Evolutionary conservation across 495 filamentous ascomycete genomes (phyloP).

Genomic region (Hyphodiscus hymeniophilus): DNA sequence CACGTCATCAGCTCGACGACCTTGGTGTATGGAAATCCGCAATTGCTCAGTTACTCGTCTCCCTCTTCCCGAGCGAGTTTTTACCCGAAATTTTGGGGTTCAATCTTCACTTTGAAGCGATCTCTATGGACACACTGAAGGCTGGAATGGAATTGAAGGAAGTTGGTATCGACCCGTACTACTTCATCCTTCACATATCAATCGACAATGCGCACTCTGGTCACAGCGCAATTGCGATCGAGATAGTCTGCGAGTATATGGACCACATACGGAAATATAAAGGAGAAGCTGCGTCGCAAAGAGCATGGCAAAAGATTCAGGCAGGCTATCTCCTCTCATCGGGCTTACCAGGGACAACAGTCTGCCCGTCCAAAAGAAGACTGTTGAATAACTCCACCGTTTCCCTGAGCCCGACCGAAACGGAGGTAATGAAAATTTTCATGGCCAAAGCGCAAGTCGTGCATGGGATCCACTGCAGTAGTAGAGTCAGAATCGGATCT

Average conservation of each 20-base stretch:
- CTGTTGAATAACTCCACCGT: no score
- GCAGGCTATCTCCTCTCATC: no score
- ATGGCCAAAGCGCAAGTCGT: no score
- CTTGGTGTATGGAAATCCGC: constrained; percentile 34
- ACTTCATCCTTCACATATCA: constrained; percentile 42
- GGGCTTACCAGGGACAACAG: no score
- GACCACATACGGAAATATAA: constrained; percentile 22
- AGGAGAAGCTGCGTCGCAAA: constrained; percentile 20
- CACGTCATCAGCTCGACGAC: constrained; percentile 26
- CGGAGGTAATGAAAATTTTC: no score
- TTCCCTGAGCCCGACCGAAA: no score
- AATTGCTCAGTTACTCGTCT: constrained; percentile 38
- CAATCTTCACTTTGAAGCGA: constrained; percentile 41
- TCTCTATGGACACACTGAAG: constrained; percentile 33
- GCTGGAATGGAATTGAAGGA: constrained; percentile 36
- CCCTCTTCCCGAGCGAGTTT: constrained; percentile 39
- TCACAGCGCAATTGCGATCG: constrained; percentile 39
- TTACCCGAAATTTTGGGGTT: constrained; percentile 45
- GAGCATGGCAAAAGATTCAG: constrained; percentile 37
- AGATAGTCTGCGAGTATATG: constrained; percentile 31
- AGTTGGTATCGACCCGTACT: constrained; percentile 35
- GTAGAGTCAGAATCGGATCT: no score
- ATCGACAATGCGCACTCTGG: constrained; percentile 44
- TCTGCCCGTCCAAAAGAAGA: no score
- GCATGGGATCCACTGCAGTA: no score